These are phyloP conservation scores for Sclerotinia borealis DNA, from an alignment of 2,329 filamentous ascomycete genomes.

Conservation along the genomic window DNA sequence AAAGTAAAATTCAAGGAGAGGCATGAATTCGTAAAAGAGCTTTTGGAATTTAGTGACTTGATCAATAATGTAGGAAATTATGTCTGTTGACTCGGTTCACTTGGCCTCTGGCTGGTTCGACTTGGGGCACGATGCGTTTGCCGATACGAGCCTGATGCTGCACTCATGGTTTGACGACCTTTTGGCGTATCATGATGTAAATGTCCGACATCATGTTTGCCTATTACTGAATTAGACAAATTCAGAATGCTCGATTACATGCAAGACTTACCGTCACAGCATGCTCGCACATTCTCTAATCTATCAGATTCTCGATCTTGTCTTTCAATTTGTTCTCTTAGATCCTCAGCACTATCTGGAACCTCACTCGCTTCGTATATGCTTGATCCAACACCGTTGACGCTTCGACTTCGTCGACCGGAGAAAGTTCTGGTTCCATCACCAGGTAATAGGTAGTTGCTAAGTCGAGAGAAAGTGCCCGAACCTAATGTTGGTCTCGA, in stretches of 20 bases:
- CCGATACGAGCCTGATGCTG: slow-evolving; percentile 18
- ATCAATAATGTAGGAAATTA: background rate
- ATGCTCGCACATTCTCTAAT: slow-evolving; percentile 92
- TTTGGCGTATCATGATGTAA: slow-evolving; percentile 44
- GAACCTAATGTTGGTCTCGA: slow-evolving; percentile 23
- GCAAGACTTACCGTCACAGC: slow-evolving; percentile 81
- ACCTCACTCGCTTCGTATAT: slow-evolving; percentile 53
- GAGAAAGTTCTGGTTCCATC: slow-evolving; percentile 40
- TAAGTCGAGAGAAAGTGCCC: slow-evolving; percentile 53
- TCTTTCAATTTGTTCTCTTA: slow-evolving; percentile 71
- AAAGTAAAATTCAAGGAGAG: slow-evolving; percentile 6
- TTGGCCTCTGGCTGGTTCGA: slow-evolving; percentile 19
- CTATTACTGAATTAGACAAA: slow-evolving; percentile 37
- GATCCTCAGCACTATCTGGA: slow-evolving; percentile 76
- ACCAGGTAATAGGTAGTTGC: slow-evolving; percentile 49
- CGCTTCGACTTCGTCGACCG: slow-evolving; percentile 47
- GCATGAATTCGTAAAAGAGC: slow-evolving; percentile 10
- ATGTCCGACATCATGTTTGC: slow-evolving; percentile 68
- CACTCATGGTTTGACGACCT: slow-evolving; percentile 31
- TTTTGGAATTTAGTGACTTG: background rate
- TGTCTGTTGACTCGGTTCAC: slow-evolving; percentile 8
- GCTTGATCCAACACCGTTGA: slow-evolving; percentile 33
- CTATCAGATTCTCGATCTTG: slow-evolving; percentile 71
- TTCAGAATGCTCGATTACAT: background rate
- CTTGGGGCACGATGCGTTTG: slow-evolving; percentile 14